Percentiles rank a stretch among this genome's conserved stretches.
phyloP scores from a whole-genome alignment of 2,329 filamentous ascomycete genomes.

The Exophiala sp. region DNA sequence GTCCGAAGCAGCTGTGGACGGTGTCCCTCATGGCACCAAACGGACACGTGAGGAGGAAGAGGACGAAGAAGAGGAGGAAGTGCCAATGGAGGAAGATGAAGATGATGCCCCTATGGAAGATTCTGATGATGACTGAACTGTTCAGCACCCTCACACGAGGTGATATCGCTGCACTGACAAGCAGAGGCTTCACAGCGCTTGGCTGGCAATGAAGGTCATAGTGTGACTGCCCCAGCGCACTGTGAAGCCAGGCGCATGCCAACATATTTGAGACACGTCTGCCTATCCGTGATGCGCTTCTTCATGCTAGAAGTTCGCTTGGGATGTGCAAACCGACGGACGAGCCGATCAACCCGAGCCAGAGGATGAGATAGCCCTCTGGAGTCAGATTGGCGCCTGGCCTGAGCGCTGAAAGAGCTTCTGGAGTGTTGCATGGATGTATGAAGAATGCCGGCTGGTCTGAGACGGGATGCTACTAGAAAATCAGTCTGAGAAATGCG shows the following conservation, averaged over 20 bases:
- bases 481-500: conserved; percentile 6
- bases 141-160: background rate
- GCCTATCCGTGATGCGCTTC: conserved; percentile 6
- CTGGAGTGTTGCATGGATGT: conserved; percentile 85
- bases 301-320: conserved; percentile 53
- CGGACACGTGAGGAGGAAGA: conserved; percentile 66
- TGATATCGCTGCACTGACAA: background rate
- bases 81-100: conserved; percentile 65
- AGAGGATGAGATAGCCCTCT: conserved; percentile 74
- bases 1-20: conserved; percentile 54
- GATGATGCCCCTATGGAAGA: conserved; percentile 68
- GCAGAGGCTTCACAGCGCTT: too few species aligned
- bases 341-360: conserved; percentile 82
- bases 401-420: conserved; percentile 68
- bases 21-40: conserved; percentile 60
- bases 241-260: too few species aligned
- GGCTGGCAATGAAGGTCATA: too few species aligned
- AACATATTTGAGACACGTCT: too few species aligned
- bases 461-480: conserved; percentile 9
- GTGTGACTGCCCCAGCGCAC: too few species aligned
- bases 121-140: conserved; percentile 63
- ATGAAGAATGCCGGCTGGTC: conserved; percentile 75
- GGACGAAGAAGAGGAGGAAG: conserved; percentile 56
- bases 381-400: conserved; percentile 37
- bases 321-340: conserved; percentile 77